Percentiles rank a stretch among this genome's conserved stretches.
Conservation (phyloP, 2,329 filamentous ascomycete species). For the Orbilia oligospora region DNA sequence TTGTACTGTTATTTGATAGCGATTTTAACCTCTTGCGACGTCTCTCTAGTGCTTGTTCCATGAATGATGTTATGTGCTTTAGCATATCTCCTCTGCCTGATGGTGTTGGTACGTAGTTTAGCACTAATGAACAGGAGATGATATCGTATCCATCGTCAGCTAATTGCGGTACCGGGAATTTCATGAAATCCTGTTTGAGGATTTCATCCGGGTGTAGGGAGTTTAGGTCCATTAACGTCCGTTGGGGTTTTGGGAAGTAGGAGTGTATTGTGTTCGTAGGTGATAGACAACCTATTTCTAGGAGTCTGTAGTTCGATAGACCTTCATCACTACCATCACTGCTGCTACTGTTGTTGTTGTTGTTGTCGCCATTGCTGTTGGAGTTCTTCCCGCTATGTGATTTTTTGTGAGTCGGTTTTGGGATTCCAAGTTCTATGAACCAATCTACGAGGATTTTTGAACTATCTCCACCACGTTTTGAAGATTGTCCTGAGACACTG, state of each 20-base stretch:
- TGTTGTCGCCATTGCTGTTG: constrained; percentile 4
- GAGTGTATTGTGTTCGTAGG: constrained; percentile 81
- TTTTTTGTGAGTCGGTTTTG: constrained; percentile 28
- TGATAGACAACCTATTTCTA: constrained; percentile 91
- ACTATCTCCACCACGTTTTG: constrained; percentile 77
- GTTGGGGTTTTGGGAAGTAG: constrained; percentile 79
- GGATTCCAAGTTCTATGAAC: constrained; percentile 68
- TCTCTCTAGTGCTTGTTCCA: constrained; percentile 39
- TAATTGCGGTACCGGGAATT: constrained; percentile 78
- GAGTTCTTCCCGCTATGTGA: too few relatives aligned
- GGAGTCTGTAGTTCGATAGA: constrained; percentile 73
- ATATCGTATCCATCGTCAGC: constrained; percentile 82
- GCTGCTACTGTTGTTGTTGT: constrained; percentile 15
- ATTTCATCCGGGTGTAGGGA: constrained; percentile 83
- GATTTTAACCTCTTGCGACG: background rate
- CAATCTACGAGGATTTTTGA: constrained; percentile 76
- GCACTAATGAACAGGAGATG: constrained; percentile 89
- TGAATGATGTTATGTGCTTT: constrained; percentile 73
- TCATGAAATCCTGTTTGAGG: constrained; percentile 92
- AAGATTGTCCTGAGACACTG: constrained; percentile 77
- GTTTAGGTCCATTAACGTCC: constrained; percentile 81
- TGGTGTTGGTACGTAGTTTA: constrained; percentile 92
- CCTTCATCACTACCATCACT: constrained; percentile 60
- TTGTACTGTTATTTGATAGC: constrained; percentile 1
- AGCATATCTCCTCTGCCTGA: constrained; percentile 86